These are phyloP conservation scores for Claviceps africana DNA, from an alignment of 2,329 filamentous ascomycete species.

Conservation along the genomic window DNA sequence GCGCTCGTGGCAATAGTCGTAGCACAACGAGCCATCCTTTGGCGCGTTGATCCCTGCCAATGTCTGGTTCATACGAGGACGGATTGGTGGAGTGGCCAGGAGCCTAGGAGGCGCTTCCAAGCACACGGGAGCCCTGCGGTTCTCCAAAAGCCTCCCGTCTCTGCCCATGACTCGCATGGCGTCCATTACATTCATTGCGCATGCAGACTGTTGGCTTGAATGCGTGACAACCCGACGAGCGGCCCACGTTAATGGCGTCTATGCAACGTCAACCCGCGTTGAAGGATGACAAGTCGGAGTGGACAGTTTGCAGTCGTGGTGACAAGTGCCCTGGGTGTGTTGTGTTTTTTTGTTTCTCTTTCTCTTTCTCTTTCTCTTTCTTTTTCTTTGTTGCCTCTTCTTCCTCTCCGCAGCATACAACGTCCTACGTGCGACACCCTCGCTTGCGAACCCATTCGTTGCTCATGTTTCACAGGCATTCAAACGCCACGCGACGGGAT, in stretches of 20 bases:
- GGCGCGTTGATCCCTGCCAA: background rate
- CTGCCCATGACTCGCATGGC: background rate
- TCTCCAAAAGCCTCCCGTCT: background rate
- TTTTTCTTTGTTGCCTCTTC: too few relatives aligned
- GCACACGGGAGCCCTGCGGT: too few relatives aligned
- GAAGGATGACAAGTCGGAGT: too few relatives aligned
- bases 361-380: too few relatives aligned
- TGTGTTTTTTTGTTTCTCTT: background rate
- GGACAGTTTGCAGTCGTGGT: background rate
- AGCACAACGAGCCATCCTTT: background rate
- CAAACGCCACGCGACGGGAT: background rate
- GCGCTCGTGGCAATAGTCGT: background rate
- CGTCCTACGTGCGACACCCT: background rate
- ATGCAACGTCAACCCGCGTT: background rate
- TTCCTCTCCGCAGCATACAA: too few relatives aligned
- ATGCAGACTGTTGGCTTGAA: background rate
- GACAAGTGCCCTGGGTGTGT: background rate
- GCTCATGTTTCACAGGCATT: background rate
- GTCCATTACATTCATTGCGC: background rate
- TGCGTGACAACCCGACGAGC: background rate
- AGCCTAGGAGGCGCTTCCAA: too few relatives aligned
- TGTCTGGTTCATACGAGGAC: background rate
- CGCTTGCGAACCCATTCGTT: background rate
- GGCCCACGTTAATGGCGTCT: background rate
- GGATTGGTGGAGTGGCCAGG: background rate